These are phyloP conservation scores for Coemansia sp. DNA, from an alignment of 192 early-diverging fungal species.

Conservation along the genomic window DNA sequence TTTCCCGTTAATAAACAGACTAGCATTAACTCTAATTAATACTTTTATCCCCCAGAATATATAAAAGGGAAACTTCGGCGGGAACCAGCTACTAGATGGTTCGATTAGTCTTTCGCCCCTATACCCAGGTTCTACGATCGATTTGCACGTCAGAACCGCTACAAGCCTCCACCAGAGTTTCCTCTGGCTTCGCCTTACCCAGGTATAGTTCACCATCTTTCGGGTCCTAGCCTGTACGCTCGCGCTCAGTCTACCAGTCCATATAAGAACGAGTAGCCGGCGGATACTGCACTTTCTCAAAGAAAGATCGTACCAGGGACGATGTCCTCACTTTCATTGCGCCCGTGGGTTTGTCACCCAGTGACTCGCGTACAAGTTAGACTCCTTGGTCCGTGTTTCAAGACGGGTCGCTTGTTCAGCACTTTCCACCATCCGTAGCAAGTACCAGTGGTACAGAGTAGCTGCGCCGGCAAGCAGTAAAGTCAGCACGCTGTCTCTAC, in stretches of 20 bases:
- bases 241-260: conserved; percentile 54
- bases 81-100: conserved; percentile 85
- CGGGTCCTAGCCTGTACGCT: conserved; percentile 76
- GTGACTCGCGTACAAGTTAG: conserved; percentile 76
- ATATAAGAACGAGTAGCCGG: conserved; percentile 55
- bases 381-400: conserved; percentile 85
- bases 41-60: no score
- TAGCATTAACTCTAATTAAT: no score
- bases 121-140: conserved; percentile 79
- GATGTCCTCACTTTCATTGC: conserved; percentile 58
- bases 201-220: conserved; percentile 84
- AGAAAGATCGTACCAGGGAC: conserved; percentile 31
- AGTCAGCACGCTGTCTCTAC: conserved; percentile 34
- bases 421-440: conserved; percentile 61
- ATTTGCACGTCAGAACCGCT: conserved; percentile 77
- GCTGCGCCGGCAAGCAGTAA: not conserved
- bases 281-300: conserved; percentile 55
- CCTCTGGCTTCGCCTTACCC: conserved; percentile 80
- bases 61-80: conserved; percentile 83
- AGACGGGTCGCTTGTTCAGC: conserved; percentile 72
- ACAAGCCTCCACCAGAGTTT: conserved; percentile 77
- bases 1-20: no score
- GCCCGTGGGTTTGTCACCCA: conserved; percentile 55
- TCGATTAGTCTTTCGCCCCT: conserved; percentile 83
- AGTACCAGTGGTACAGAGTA: not conserved